Evolutionary conservation across 1,139 yeast species (phyloP).

Genomic region (Wickerhamiella infanticola): DNA sequence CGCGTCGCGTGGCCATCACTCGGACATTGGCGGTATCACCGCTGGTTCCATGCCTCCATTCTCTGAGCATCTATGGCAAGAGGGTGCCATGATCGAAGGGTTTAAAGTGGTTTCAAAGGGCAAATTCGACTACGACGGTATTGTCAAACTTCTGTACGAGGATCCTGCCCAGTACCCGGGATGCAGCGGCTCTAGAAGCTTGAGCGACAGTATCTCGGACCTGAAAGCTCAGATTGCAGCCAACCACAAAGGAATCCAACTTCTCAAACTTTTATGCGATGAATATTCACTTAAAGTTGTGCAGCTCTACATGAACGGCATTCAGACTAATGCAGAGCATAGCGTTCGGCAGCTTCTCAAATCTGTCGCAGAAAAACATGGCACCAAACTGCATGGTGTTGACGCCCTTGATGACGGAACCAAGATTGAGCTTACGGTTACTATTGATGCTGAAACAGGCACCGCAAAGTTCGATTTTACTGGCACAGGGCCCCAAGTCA

Average conservation of each 20-base stretch:
- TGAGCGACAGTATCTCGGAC: conserved; percentile 46
- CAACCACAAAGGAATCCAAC: conserved; percentile 43
- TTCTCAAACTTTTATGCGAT: conserved; percentile 33
- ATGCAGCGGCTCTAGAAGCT: conserved; percentile 44
- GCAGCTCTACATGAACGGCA: conserved; percentile 43
- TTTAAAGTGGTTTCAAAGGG: conserved; percentile 42
- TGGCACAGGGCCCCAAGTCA: conserved; percentile 46
- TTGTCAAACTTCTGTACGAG: conserved; percentile 32
- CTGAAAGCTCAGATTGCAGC: conserved; percentile 56
- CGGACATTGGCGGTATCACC: conserved; percentile 51
- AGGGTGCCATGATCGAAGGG: conserved; percentile 45
- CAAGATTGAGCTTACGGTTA: conserved; percentile 31
- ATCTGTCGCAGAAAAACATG: conserved; percentile 20
- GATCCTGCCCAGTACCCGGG: conserved; percentile 42
- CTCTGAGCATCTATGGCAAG: conserved; percentile 45
- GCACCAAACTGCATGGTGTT: conserved; percentile 27
- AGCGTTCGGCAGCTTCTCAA: conserved; percentile 36
- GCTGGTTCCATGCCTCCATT: conserved; percentile 57
- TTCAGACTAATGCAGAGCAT: conserved; percentile 43
- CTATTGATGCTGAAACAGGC: conserved; percentile 31
- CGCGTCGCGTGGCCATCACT: conserved; percentile 54
- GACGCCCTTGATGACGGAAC: conserved; percentile 55
- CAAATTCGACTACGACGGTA: conserved; percentile 38
- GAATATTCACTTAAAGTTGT: conserved; percentile 39
- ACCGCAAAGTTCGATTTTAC: conserved; percentile 40